These are phyloP conservation scores for Populus alba DNA, from an alignment of 345 rosid species.

Conservation along the genomic window DNA sequence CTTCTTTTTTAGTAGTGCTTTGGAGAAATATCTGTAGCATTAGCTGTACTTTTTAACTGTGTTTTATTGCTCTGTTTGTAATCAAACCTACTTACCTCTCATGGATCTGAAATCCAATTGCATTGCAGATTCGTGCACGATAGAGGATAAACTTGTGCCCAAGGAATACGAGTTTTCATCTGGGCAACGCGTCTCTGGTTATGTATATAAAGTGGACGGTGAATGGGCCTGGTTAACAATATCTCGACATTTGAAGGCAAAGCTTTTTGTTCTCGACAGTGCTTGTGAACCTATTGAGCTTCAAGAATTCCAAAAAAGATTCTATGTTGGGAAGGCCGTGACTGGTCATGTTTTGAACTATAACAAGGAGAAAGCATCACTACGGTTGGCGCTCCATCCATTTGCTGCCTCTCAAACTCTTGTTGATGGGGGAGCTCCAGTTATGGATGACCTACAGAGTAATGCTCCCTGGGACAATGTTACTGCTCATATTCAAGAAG, in stretches of 20 bases:
- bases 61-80: not conserved
- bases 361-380: conserved; percentile 60
- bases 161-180: conserved; percentile 50
- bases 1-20: too few species aligned
- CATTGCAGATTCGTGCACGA: conserved; percentile 43
- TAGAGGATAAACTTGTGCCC: conserved; percentile 23
- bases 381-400: conserved; percentile 68
- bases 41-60: too few species aligned
- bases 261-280: conserved; percentile 71
- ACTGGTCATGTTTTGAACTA: conserved; percentile 59
- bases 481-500: conserved; percentile 58
- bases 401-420: conserved; percentile 23
- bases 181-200: conserved; percentile 63
- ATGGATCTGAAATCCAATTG: conserved; percentile 9
- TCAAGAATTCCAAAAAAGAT: conserved; percentile 57
- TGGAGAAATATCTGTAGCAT: too few species aligned
- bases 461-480: conserved; percentile 35
- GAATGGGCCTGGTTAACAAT: conserved; percentile 87
- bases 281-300: conserved; percentile 70
- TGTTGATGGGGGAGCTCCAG: conserved; percentile 21
- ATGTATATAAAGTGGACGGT: conserved; percentile 76
- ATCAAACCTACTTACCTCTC: not conserved
- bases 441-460: conserved; percentile 23
- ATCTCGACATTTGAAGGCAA: conserved; percentile 71
- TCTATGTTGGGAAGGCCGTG: conserved; percentile 61